These are phyloP conservation scores for Kwoniella bestiolae DNA, from an alignment of 768 basidiomycete genomes.

Conservation along the genomic window DNA sequence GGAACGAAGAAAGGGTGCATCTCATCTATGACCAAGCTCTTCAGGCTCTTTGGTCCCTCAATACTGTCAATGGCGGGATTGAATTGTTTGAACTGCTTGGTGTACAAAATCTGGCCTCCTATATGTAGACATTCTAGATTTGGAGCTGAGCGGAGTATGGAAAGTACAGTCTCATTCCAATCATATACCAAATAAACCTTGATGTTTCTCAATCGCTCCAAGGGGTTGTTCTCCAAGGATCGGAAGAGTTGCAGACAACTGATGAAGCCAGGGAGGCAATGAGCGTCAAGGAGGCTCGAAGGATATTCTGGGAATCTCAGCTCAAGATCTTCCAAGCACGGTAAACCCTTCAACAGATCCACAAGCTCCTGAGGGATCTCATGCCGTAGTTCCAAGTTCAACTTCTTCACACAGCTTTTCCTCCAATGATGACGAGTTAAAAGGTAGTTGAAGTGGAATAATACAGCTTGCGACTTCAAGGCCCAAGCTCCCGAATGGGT, in stretches of 20 bases:
- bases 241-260: not conserved
- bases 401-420: not conserved
- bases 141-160: not conserved
- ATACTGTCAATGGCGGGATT: not conserved
- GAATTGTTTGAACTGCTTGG: not conserved
- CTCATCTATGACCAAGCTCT: not conserved
- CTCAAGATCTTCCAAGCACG: not conserved
- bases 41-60: not conserved
- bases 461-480: not conserved
- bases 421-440: not conserved
- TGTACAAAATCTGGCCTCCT: not conserved
- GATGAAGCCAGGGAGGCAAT: not conserved
- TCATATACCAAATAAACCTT: not conserved
- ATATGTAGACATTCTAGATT: not conserved
- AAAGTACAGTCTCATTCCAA: not conserved
- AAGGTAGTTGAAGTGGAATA: not conserved
- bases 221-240: not conserved
- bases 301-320: not conserved
- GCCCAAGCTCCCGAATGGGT: not conserved
- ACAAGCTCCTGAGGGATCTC: not conserved
- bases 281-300: not conserved
- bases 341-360: not conserved
- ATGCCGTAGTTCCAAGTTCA: not conserved
- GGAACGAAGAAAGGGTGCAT: not conserved
- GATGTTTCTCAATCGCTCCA: not conserved